Conservation (phyloP, 2,329 filamentous ascomycete species). For the Pyrenochaeta sp. region DNA sequence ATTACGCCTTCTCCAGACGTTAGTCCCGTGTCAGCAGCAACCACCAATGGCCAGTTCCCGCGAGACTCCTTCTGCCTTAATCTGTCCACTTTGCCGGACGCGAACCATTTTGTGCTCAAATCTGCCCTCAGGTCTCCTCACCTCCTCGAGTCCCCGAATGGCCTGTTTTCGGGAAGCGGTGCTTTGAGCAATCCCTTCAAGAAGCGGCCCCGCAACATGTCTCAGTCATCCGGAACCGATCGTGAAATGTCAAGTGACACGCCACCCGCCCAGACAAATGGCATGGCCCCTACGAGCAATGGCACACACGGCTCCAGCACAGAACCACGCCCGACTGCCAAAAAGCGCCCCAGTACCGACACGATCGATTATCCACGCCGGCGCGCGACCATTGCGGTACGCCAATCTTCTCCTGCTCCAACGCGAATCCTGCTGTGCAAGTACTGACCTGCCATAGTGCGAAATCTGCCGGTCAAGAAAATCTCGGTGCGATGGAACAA, state of each 20-base stretch:
- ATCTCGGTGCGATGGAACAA: constrained; percentile 78
- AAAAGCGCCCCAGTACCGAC: constrained; percentile 52
- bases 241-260: constrained; percentile 50
- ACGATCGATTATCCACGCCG: constrained; percentile 54
- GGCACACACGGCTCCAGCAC: constrained; percentile 30
- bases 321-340: constrained; percentile 40
- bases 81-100: constrained; percentile 49
- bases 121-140: constrained; percentile 49
- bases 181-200: constrained; percentile 43
- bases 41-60: constrained; percentile 50
- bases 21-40: constrained; percentile 54
- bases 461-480: constrained; percentile 84
- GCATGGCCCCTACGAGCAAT: constrained; percentile 41
- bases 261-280: constrained; percentile 38
- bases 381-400: constrained; percentile 53
- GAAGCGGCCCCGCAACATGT: constrained; percentile 54
- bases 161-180: constrained; percentile 39
- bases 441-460: constrained; percentile 64
- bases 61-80: constrained; percentile 52
- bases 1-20: constrained; percentile 53
- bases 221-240: constrained; percentile 52
- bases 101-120: constrained; percentile 49
- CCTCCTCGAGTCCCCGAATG: constrained; percentile 50
- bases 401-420: constrained; percentile 3
- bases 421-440: background rate